These are phyloP conservation scores for Geotrichum bryndzae DNA, from an alignment of 1,139 yeast genomes.

Conservation along the genomic window DNA sequence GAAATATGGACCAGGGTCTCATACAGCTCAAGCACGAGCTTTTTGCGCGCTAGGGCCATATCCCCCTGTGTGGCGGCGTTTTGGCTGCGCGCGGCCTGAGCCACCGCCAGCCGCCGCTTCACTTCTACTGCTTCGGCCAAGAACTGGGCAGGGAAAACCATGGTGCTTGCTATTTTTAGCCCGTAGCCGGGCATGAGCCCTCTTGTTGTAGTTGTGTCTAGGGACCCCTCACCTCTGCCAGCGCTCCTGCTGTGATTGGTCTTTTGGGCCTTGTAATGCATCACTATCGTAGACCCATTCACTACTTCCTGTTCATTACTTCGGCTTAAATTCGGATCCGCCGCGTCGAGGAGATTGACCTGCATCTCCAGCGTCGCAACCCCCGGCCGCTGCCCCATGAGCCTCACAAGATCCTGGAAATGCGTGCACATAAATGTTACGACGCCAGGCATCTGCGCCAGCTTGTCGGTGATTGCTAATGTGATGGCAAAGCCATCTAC, in stretches of 20 bases:
- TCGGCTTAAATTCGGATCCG: too few relatives aligned
- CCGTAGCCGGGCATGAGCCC: slow-evolving; percentile 12
- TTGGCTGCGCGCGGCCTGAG: background rate
- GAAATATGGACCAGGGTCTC: slow-evolving; percentile 14
- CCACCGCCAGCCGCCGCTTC: background rate
- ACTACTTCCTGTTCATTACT: background rate
- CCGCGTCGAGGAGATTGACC: slow-evolving; percentile 7
- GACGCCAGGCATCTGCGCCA: background rate
- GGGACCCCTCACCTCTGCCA: background rate
- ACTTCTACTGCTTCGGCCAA: slow-evolving; percentile 1
- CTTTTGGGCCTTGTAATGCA: slow-evolving; percentile 17
- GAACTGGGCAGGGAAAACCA: slow-evolving; percentile 13
- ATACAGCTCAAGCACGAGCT: slow-evolving; percentile 11
- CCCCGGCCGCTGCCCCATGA: slow-evolving; percentile 16
- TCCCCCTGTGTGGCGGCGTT: background rate
- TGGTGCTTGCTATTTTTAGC: slow-evolving; percentile 5
- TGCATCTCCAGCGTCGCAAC: slow-evolving; percentile 14
- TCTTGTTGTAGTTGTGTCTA: background rate
- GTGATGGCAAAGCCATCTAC: slow-evolving; percentile 16
- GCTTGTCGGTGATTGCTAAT: slow-evolving; percentile 12
- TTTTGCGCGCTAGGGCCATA: slow-evolving; percentile 6
- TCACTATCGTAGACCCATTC: slow-evolving; percentile 2
- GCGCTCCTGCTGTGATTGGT: background rate
- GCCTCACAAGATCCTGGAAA: slow-evolving; percentile 14
- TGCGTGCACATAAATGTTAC: slow-evolving; percentile 16